phyloP scores from a whole-genome alignment of 306 rosid genomes.

The Acacia crassicarpa region DNA sequence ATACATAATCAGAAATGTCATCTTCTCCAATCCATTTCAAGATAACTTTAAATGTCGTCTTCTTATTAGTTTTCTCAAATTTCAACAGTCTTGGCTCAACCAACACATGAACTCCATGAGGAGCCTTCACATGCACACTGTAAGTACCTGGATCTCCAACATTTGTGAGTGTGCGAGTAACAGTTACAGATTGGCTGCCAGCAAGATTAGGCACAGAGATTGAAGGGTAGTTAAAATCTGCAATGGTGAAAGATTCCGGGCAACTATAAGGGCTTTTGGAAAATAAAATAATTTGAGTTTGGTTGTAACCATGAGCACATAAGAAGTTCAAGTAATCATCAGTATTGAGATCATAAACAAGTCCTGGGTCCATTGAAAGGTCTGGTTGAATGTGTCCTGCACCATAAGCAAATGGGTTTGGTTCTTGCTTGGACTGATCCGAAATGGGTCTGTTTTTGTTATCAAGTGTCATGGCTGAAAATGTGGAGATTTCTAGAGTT shows the following conservation, averaged over 20 bases:
- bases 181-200: neutral
- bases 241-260: slow-evolving; percentile 33
- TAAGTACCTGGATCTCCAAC: slow-evolving; percentile 60
- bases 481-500: neutral
- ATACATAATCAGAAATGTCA: no score
- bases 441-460: slow-evolving; percentile 29
- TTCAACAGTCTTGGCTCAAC: no score
- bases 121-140: slow-evolving; percentile 44
- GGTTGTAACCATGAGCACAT: slow-evolving; percentile 65
- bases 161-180: slow-evolving; percentile 45
- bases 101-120: no score
- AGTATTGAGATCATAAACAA: slow-evolving; percentile 48
- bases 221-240: slow-evolving; percentile 64
- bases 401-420: slow-evolving; percentile 65
- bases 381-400: slow-evolving; percentile 66
- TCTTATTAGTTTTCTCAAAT: no score
- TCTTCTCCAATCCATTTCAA: no score
- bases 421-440: slow-evolving; percentile 33
- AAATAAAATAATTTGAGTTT: slow-evolving; percentile 32
- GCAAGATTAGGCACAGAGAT: slow-evolving; percentile 45
- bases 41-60: no score
- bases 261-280: slow-evolving; percentile 31
- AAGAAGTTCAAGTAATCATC: slow-evolving; percentile 66
- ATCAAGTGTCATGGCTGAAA: slow-evolving; percentile 48
- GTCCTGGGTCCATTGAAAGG: slow-evolving; percentile 64